phyloP scores from a whole-genome alignment of 768 basidiomycete species.

The Pholiota microspora region DNA sequence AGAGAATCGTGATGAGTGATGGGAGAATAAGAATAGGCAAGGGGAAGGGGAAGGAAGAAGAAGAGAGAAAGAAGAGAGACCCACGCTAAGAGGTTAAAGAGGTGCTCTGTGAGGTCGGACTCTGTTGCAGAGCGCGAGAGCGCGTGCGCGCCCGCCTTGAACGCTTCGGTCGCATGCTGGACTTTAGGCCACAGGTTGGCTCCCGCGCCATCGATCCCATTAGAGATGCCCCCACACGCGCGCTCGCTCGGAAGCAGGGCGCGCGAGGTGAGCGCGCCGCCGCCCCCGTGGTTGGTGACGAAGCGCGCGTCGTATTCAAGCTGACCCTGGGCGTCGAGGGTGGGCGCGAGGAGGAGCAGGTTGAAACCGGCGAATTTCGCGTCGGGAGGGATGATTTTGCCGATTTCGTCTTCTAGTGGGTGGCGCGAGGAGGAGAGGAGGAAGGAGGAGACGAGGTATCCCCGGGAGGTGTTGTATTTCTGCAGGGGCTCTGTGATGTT shows the following conservation, averaged over 20 bases:
- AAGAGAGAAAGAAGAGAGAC: conserved; percentile 30
- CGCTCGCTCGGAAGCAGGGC: conserved; percentile 49
- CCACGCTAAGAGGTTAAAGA: conserved; percentile 72
- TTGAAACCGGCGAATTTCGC: conserved; percentile 79
- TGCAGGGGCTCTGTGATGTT: conserved; percentile 75
- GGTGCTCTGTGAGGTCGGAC: conserved; percentile 48
- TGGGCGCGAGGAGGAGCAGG: conserved; percentile 61
- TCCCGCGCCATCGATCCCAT: conserved; percentile 66
- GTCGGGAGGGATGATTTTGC: conserved; percentile 44
- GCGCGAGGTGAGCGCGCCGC: conserved; percentile 54
- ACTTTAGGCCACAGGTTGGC: conserved; percentile 77
- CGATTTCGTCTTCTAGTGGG: conserved; percentile 48
- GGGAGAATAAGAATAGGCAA: no score
- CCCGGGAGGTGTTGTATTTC: conserved; percentile 59
- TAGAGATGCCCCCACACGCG: conserved; percentile 63
- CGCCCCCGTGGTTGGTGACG: conserved; percentile 72
- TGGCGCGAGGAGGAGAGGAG: conserved; percentile 50
- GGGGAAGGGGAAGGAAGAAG: no score
- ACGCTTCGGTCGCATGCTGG: conserved; percentile 46
- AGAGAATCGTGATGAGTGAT: conserved; percentile 6
- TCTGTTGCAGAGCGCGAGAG: conserved; percentile 44
- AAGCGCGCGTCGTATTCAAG: conserved; percentile 52
- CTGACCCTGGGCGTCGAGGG: conserved; percentile 21
- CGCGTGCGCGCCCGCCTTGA: conserved; percentile 33
- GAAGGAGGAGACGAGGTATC: conserved; percentile 65